phyloP scores from a whole-genome alignment of 78 protist genomes.

The Capsaspora owczarzaki region DNA sequence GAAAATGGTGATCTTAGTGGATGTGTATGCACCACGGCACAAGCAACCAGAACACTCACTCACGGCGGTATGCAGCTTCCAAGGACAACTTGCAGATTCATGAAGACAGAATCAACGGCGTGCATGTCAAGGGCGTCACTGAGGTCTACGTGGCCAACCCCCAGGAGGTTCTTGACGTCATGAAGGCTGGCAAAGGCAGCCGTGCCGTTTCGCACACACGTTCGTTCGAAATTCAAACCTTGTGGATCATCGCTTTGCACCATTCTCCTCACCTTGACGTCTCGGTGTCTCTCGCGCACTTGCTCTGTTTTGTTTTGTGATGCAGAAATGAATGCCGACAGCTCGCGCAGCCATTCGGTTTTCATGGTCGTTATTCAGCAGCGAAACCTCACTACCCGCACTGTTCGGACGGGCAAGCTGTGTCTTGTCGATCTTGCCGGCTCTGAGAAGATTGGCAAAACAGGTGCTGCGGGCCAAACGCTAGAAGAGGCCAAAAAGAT shows the following conservation, averaged over 20 bases:
- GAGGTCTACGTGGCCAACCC: not conserved
- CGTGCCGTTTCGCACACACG: slow-evolving; percentile 5
- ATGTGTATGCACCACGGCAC: not conserved
- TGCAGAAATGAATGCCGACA: slow-evolving; percentile 39
- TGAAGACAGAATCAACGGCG: slow-evolving; percentile 12
- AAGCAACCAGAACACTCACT: not conserved
- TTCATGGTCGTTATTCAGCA: not conserved
- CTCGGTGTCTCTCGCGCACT: not conserved
- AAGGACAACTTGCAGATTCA: slow-evolving; percentile 24
- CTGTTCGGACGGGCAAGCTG: slow-evolving; percentile 5
- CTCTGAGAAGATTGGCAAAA: slow-evolving; percentile 33
- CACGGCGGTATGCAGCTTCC: not conserved
- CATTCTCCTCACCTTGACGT: not conserved
- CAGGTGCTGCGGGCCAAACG: slow-evolving; percentile 43
- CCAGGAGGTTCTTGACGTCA: not conserved
- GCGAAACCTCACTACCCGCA: not conserved
- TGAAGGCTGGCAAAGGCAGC: not conserved
- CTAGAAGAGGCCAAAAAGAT: slow-evolving; percentile 56
- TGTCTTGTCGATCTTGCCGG: slow-evolving; percentile 55
- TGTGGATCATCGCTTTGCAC: not conserved
- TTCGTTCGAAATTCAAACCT: not conserved
- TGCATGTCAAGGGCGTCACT: slow-evolving; percentile 10
- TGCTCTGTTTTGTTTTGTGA: not conserved
- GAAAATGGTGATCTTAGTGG: not conserved
- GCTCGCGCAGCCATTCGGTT: slow-evolving; percentile 48